A percentile compares a stretch with the other conserved stretches of the same genome.
Evolutionary conservation across 164 flowering plant species (phyloP).

Genomic region (Magnolia sinica): DNA sequence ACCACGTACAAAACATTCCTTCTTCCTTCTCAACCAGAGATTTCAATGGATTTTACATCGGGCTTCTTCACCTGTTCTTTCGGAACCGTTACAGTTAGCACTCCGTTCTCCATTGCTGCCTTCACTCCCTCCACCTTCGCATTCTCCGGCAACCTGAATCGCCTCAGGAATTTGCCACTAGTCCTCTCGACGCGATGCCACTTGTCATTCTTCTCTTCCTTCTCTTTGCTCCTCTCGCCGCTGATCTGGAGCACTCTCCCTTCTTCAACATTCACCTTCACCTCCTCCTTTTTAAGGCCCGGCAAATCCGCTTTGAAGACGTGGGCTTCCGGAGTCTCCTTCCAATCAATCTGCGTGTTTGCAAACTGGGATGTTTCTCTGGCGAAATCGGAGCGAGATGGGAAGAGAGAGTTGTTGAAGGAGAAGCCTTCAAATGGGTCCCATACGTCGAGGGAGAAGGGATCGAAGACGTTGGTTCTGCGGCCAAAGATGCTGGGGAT

Average conservation of each 20-base stretch:
- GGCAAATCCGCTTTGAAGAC: conserved; percentile 42
- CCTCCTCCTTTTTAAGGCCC: conserved; percentile 38
- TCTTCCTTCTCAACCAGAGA: conserved; percentile 21
- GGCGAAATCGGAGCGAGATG: not conserved
- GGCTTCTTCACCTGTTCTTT: conserved; percentile 30
- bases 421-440: conserved; percentile 16
- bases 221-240: conserved; percentile 31
- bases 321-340: conserved; percentile 39
- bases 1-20: not conserved
- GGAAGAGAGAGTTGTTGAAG: not conserved
- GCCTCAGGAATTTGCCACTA: conserved; percentile 30
- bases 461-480: conserved; percentile 8
- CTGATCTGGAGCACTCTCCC: conserved; percentile 34
- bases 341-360: conserved; percentile 32
- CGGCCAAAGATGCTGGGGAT: conserved; percentile 8
- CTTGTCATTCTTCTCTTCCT: conserved; percentile 24
- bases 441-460: conserved; percentile 18
- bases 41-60: conserved; percentile 23
- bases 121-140: conserved; percentile 31
- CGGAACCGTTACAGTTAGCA: conserved; percentile 37
- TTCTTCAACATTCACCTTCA: conserved; percentile 44
- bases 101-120: conserved; percentile 36
- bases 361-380: conserved; percentile 22
- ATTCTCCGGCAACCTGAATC: conserved; percentile 40
- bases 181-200: conserved; percentile 35